Conservation (phyloP, 257 asterid genomes). For the Nicotiana paniculata region DNA sequence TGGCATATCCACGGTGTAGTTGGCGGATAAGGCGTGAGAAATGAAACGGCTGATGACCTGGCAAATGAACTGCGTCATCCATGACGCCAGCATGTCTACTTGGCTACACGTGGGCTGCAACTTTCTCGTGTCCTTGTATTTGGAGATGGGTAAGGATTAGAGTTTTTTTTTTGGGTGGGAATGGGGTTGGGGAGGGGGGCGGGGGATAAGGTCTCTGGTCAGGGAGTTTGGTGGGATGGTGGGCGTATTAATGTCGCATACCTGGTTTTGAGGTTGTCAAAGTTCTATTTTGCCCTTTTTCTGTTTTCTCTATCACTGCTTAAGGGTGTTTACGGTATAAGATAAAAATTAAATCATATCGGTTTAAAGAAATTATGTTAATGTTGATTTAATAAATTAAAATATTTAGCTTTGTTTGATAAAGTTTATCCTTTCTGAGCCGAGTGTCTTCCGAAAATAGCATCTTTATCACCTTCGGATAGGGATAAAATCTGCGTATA, state of each 20-base stretch:
- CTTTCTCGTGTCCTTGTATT: background rate
- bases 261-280: background rate
- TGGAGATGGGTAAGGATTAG: background rate
- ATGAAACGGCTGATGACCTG: conserved; percentile 11
- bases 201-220: background rate
- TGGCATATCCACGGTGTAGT: conserved; percentile 15
- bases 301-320: background rate
- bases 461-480: no score
- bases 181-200: no score
- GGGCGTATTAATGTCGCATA: background rate
- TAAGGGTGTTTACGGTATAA: background rate
- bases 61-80: conserved; percentile 2
- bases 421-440: no score
- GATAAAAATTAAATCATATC: background rate
- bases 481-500: no score
- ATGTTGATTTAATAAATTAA: background rate
- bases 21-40: conserved; percentile 24
- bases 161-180: no score
- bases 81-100: conserved; percentile 7
- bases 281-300: background rate
- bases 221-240: background rate
- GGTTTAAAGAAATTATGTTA: background rate
- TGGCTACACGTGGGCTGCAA: background rate
- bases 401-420: background rate
- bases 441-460: no score